Evolutionary conservation across 1,284 basidiomycete species (phyloP).

Genomic region (Earliella scabrosa): DNA sequence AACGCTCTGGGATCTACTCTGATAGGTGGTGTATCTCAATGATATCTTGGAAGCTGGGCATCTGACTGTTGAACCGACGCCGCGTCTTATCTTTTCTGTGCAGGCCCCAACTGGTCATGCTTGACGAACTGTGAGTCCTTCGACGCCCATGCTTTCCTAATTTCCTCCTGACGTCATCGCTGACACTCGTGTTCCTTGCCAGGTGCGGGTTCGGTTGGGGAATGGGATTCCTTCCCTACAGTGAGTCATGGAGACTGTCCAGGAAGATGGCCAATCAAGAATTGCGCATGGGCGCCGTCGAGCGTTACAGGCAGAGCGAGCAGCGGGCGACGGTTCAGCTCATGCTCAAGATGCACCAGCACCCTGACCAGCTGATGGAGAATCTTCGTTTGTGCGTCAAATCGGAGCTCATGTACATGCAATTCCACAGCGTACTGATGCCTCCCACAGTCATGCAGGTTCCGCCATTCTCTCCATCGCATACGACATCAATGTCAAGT

Average conservation of each 20-base stretch:
- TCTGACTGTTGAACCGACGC: background rate
- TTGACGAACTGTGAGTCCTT: constrained; percentile 38
- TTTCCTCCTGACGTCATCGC: background rate
- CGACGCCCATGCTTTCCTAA: background rate
- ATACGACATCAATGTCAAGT: constrained; percentile 33
- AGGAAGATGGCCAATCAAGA: constrained; percentile 40
- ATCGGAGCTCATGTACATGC: too few species aligned
- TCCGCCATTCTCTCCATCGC: constrained; percentile 30
- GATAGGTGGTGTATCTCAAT: constrained; percentile 18
- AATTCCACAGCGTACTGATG: background rate
- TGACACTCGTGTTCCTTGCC: background rate
- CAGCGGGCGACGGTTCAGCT: constrained; percentile 36
- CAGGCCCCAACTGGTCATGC: constrained; percentile 38
- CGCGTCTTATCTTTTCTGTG: constrained; percentile 29
- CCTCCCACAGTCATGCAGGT: constrained; percentile 23
- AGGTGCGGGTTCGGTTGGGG: constrained; percentile 48
- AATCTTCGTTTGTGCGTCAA: constrained; percentile 33
- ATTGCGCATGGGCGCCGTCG: constrained; percentile 17
- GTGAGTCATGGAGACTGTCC: constrained; percentile 44
- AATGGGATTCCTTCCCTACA: constrained; percentile 40
- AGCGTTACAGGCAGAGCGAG: constrained; percentile 18
- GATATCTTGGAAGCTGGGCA: too few species aligned
- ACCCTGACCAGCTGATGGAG: constrained; percentile 22
- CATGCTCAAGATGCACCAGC: constrained; percentile 35
- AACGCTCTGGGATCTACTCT: constrained; percentile 36